A percentile compares a stretch with the other conserved stretches of the same genome.
Conservation (phyloP, 2,329 filamentous ascomycete genomes). For the Macrophomina phaseolina region DNA sequence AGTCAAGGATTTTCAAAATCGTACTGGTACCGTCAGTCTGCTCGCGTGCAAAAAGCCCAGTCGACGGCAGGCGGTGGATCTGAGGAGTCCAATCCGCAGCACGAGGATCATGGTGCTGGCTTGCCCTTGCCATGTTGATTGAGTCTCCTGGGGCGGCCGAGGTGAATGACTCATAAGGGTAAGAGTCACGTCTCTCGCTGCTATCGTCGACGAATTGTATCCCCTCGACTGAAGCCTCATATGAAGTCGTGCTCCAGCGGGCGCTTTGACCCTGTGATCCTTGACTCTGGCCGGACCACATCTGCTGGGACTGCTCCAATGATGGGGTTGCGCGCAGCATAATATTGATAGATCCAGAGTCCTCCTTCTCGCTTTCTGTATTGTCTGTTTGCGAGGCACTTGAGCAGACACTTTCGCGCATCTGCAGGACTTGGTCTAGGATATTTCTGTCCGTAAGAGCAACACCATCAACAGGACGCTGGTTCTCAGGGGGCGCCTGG, state of each 20-base stretch:
- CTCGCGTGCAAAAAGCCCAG: constrained; percentile 36
- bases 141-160: constrained; percentile 46
- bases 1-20: constrained; percentile 48
- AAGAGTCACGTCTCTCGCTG: constrained; percentile 21
- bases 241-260: constrained; percentile 21
- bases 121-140: constrained; percentile 40
- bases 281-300: constrained; percentile 17
- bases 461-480: no score
- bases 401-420: constrained; percentile 52
- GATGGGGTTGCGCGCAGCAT: constrained; percentile 56
- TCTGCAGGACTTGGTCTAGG: constrained; percentile 55
- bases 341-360: constrained; percentile 62
- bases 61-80: constrained; percentile 33
- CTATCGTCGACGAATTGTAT: constrained; percentile 26
- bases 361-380: constrained; percentile 49
- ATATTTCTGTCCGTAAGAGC: constrained; percentile 32
- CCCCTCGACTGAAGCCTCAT: constrained; percentile 17
- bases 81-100: constrained; percentile 36
- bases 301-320: constrained; percentile 26
- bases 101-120: constrained; percentile 29
- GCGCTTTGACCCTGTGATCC: constrained; percentile 4
- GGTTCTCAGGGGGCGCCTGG: not conserved
- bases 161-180: constrained; percentile 40
- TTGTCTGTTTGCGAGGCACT: constrained; percentile 38
- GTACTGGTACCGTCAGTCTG: constrained; percentile 49